Evolutionary conservation across 2,329 filamentous ascomycete species (phyloP).

Genomic region (Drechslera avenae): DNA sequence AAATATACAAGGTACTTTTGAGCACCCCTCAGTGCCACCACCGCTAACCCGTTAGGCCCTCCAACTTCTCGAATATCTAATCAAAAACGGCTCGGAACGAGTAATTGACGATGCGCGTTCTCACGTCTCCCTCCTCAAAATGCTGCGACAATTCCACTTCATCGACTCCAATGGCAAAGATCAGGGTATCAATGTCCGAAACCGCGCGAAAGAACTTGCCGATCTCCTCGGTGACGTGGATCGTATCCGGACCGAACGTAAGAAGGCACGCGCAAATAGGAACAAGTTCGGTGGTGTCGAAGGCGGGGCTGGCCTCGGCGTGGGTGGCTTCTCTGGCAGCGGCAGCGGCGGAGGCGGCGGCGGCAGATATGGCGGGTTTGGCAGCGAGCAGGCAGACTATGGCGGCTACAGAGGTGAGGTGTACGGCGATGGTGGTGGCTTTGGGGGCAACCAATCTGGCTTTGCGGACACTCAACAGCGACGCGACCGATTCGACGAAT

Average conservation of each 20-base stretch:
- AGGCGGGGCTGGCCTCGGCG: constrained; percentile 69
- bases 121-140: constrained; percentile 93
- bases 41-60: constrained; percentile 60
- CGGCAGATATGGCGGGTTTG: constrained; percentile 85
- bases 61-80: constrained; percentile 92
- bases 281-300: constrained; percentile 97
- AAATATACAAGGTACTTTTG: constrained; percentile 86
- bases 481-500: constrained; percentile 88
- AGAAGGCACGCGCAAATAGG: constrained; percentile 88
- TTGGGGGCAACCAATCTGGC: constrained; percentile 72
- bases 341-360: constrained; percentile 56
- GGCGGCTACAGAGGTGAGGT: constrained; percentile 75
- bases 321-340: constrained; percentile 59
- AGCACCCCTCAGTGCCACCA: not conserved
- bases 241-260: constrained; percentile 72
- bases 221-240: constrained; percentile 95
- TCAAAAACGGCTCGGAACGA: constrained; percentile 97
- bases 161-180: constrained; percentile 97
- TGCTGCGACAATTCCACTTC: constrained; percentile 97
- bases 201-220: constrained; percentile 91
- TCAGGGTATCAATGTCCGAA: constrained; percentile 96
- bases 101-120: constrained; percentile 97
- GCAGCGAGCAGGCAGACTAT: constrained; percentile 65
- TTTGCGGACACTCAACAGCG: constrained; percentile 69
- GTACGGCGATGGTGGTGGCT: constrained; percentile 94